Conservation (phyloP, 2,329 filamentous ascomycete species). For the Cladosporium sp. region DNA sequence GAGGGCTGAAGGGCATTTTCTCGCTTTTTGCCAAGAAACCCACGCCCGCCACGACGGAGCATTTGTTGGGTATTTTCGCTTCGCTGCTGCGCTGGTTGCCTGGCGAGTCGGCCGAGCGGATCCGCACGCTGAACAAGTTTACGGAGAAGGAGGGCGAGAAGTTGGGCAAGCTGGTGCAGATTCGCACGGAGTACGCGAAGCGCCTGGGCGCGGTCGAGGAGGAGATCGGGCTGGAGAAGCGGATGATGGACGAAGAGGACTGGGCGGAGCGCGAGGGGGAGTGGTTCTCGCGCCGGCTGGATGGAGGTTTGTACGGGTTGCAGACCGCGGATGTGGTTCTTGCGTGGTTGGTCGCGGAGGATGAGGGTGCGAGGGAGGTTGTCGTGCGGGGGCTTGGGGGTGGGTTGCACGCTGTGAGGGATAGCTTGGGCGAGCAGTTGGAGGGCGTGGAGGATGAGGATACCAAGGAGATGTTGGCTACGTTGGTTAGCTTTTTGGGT, state of each 20-base stretch:
- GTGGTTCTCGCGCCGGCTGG: conserved; percentile 70
- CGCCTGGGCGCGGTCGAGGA: conserved; percentile 61
- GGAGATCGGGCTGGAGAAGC: conserved; percentile 57
- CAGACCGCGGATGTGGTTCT: conserved; percentile 81
- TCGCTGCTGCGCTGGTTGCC: conserved; percentile 77
- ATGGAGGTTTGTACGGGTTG: conserved; percentile 78
- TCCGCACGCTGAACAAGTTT: conserved; percentile 87
- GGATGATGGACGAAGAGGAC: conserved; percentile 53
- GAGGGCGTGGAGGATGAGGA: conserved; percentile 49
- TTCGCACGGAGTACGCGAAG: conserved; percentile 67
- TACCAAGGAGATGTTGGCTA: conserved; percentile 62
- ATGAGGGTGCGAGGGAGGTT: conserved; percentile 65
- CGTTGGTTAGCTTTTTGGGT: conserved; percentile 47
- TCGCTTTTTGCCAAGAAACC: conserved; percentile 83
- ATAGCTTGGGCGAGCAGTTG: conserved; percentile 66
- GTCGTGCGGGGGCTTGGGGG: conserved; percentile 61
- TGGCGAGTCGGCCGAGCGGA: conserved; percentile 70
- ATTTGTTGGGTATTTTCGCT: conserved; percentile 79
- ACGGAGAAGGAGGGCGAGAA: conserved; percentile 94
- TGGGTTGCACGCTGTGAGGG: conserved; percentile 57
- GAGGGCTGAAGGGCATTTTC: conserved; percentile 80
- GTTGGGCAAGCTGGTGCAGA: conserved; percentile 63
- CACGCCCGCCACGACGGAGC: conserved; percentile 65
- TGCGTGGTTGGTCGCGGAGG: conserved; percentile 89
- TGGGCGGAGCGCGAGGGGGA: conserved; percentile 61